Evolutionary conservation across 2,329 filamentous ascomycete species (phyloP), one percentile per base, ranked within the genome.

Genomic region (Teratosphaeria zuluensis): DNA sequence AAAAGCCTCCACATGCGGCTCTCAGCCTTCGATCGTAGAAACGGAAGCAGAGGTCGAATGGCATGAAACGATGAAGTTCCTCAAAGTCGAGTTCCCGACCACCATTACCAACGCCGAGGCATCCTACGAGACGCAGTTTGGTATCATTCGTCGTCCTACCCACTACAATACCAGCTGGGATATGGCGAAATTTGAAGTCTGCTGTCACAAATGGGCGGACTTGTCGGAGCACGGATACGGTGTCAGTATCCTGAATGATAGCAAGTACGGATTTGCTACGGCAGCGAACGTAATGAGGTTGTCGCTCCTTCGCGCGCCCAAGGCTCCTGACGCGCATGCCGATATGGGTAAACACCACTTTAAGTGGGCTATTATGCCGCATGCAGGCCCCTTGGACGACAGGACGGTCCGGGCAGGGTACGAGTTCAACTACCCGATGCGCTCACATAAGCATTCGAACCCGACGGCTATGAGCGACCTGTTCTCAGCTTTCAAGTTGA

Each of bases 111-210:
- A 92, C 74, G 95, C 88, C 0, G 91, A 96, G 74, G 94, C 94
- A 33, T 89, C 86, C 12, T 99, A 99, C 73, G 94, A 99, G 74
- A 95, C 90, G 7, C 92, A 96, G 68, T 97, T 90, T 69, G 92
- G 92, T 66, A 84, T 96, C 65, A 86, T 94, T 62, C 85, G 85
- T 65, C 84, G 94, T 32, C 92, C 94, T 2, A 99, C 94, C 0
- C 94, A 99, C 76, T 97, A 96, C 81, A 99, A 99, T 77, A 99
- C 94, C 2, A 88, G 84, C 65, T 96, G 91, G 91, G 91, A 96
- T 70, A 95, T 95, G 91, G 92, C 92, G 69, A 96, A 96, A 69
- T 96, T 96, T 67, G 92, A 96, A 77, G 92, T 96, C 56, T 96
- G 91, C 80, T 92, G 89, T 72, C 92, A 96, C 78, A 92, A 92